Conservation (phyloP, 164 flowering plant species). For the Nelumbo lutea region DNA sequence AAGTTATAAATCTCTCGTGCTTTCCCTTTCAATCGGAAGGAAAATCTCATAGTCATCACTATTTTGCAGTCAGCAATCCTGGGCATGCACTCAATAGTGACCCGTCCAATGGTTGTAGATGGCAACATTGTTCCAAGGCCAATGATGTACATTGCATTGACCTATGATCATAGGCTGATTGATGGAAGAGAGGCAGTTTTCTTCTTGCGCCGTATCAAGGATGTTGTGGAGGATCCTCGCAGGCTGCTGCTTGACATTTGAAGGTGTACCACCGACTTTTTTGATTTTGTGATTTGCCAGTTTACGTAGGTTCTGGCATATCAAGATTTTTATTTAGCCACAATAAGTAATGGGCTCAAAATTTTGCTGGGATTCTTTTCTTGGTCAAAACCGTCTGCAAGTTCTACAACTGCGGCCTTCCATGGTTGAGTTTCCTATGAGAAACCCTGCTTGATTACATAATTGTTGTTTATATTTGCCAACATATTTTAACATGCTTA, state of each 20-base stretch:
- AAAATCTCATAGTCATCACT: no score
- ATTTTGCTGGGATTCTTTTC: constrained; percentile 6
- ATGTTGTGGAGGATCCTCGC: constrained; percentile 93
- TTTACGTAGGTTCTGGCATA: constrained; percentile 8
- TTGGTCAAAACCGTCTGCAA: constrained; percentile 8
- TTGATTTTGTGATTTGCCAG: neutral
- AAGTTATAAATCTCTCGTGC: no score
- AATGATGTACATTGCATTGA: constrained; percentile 95
- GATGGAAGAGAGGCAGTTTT: constrained; percentile 99
- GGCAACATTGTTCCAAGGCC: constrained; percentile 80
- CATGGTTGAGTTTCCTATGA: constrained; percentile 7
- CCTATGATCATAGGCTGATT: constrained; percentile 90
- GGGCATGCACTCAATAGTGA: constrained; percentile 93
- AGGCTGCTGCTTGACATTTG: constrained; percentile 83
- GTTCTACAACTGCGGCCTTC: constrained; percentile 10
- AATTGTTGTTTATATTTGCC: neutral
- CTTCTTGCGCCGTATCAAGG: constrained; percentile 91
- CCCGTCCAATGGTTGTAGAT: constrained; percentile 91
- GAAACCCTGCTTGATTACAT: neutral
- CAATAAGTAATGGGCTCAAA: constrained; percentile 7
- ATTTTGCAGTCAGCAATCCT: constrained; percentile 81
- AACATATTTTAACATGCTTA: no score
- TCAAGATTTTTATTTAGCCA: constrained; percentile 4
- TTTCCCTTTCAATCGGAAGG: no score
- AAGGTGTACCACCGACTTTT: constrained; percentile 7